A percentile compares a stretch with the other conserved stretches of the same genome.
Conservation (phyloP, 1,139 yeast species). For the Yamadazyma atlantica region DNA sequence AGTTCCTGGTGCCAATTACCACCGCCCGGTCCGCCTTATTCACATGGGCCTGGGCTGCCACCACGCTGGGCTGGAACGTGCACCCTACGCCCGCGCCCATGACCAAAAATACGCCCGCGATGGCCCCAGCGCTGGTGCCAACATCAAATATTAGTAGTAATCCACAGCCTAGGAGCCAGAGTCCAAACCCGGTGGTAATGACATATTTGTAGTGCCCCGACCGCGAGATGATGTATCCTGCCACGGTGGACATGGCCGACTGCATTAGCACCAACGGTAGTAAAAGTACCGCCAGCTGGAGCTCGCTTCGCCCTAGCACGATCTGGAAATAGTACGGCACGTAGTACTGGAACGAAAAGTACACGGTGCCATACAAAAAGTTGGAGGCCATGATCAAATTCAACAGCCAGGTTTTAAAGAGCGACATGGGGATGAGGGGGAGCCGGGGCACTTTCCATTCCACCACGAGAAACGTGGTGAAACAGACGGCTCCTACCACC, state of each 20-base stretch:
- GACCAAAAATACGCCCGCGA: slow-evolving; percentile 34
- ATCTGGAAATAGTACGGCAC: slow-evolving; percentile 53
- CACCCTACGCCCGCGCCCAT: slow-evolving; percentile 47
- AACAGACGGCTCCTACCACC: slow-evolving; percentile 43
- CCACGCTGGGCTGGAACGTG: slow-evolving; percentile 41
- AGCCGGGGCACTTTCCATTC: slow-evolving; percentile 50
- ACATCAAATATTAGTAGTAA: slow-evolving; percentile 36
- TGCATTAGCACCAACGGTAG: slow-evolving; percentile 46
- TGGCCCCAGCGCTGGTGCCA: slow-evolving; percentile 29
- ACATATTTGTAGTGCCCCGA: slow-evolving; percentile 45
- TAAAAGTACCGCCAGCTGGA: slow-evolving; percentile 39
- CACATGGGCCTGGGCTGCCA: slow-evolving; percentile 56
- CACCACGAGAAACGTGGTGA: slow-evolving; percentile 39
- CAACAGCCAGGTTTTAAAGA: slow-evolving; percentile 41
- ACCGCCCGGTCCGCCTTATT: slow-evolving; percentile 53
- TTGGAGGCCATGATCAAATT: slow-evolving; percentile 42
- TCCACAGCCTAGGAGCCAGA: slow-evolving; percentile 44
- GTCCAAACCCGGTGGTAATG: slow-evolving; percentile 39
- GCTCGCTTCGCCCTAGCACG: slow-evolving; percentile 39
- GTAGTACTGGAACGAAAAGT: slow-evolving; percentile 45
- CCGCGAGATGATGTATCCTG: slow-evolving; percentile 44
- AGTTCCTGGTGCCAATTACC: slow-evolving; percentile 54
- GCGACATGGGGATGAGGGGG: slow-evolving; percentile 57
- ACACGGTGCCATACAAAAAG: slow-evolving; percentile 50
- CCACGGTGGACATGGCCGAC: slow-evolving; percentile 35